Evolutionary conservation across 768 basidiomycete species (phyloP), one percentile per base, ranked within the genome.

Genomic region (Kwoniella bestiolae): DNA sequence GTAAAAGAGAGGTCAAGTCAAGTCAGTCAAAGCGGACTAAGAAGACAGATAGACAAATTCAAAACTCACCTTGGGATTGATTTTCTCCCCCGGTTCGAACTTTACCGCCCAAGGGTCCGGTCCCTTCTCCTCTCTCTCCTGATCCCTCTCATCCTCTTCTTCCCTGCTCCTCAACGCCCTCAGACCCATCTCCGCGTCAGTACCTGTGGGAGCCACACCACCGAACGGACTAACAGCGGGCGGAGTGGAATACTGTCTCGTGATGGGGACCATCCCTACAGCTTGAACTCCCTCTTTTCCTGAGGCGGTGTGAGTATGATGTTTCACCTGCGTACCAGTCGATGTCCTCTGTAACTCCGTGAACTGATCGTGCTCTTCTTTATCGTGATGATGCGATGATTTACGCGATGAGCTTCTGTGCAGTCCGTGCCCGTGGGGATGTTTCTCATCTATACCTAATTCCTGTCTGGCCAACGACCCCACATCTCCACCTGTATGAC

Each of bases 21-120:
- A n/a, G n/a, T n/a, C n/a, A n/a, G n/a, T n/a, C n/a, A n/a, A n/a
- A n/a, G n/a, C n/a, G n/a, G n/a, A n/a, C n/a, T n/a, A n/a, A n/a
- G n/a, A n/a, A n/a, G n/a, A n/a, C n/a, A n/a, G n/a, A n/a, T n/a
- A n/a, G n/a, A n/a, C n/a, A n/a, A 38, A 51, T 45, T 29, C n/a
- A 18, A n/a, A 12, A 60, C 67, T 45, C 55, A 76, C 75, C 68
- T 80, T 80, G 1, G 79, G 79, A 55, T 80, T 80, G 35, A 66
- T 56, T 45, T 65, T 66, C 12, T 80, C 79, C 38, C 79, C 79
- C 23, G 73, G 75, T 31, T 79, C 78, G 49, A 79, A 80, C 18
- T 64, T 68, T 14, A 78, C 78, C 14, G 74, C 72, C 67, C 67
- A 80, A 5, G 75, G 72, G 66, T 80, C 78, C 18, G 75, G 76